Conservation (phyloP, 345 rosid genomes). For the Schrenkiella parvula region DNA sequence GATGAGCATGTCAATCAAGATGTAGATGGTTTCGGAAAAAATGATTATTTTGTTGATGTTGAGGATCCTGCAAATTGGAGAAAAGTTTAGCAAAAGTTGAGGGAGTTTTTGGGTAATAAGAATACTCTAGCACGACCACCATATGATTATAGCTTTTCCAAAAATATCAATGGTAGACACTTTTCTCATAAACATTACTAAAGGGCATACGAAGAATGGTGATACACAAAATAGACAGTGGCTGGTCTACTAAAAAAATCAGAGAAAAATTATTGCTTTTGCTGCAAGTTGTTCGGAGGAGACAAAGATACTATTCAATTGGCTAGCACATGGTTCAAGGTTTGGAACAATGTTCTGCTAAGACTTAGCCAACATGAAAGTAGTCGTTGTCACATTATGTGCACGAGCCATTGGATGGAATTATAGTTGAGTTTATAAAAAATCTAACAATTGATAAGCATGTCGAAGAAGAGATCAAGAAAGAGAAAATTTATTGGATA, state of each 20-base stretch:
- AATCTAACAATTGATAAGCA: background rate
- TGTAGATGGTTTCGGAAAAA: no score
- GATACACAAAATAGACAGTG: background rate
- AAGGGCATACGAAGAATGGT: background rate
- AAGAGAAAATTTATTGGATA: background rate
- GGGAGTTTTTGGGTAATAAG: no score
- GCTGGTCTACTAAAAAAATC: background rate
- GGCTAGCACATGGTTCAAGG: background rate
- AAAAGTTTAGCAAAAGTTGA: no score
- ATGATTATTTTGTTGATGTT: no score
- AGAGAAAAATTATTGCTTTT: background rate
- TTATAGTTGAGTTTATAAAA: background rate
- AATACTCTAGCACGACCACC: no score
- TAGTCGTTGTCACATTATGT: background rate
- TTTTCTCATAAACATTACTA: background rate
- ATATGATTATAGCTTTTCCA: background rate
- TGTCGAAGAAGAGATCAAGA: background rate
- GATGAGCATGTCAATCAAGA: no score
- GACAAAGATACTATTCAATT: background rate
- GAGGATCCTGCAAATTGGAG: no score
- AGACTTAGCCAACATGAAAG: background rate
- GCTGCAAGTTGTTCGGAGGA: background rate
- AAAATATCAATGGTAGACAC: background rate
- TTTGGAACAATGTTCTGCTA: background rate
- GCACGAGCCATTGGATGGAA: background rate